Evolutionary conservation across 202 grass and related monocot species (phyloP).

Genomic region (Eragrostis tef): DNA sequence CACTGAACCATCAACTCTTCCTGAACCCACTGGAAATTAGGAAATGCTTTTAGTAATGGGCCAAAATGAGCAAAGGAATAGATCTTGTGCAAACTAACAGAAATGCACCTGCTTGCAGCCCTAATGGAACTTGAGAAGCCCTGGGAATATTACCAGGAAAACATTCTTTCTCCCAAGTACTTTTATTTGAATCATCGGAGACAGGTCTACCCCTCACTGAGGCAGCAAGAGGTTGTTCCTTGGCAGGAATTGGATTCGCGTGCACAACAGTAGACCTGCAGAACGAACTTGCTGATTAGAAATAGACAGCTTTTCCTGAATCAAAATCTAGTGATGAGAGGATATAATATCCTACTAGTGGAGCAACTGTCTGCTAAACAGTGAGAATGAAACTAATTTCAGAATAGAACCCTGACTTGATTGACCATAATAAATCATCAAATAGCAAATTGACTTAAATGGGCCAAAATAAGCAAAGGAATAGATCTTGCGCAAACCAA

Average conservation of each 20-base stretch:
- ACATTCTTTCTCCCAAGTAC: constrained; percentile 43
- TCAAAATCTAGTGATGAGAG: background rate
- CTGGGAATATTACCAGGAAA: constrained; percentile 44
- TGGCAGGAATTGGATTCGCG: constrained; percentile 70
- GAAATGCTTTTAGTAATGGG: constrained; percentile 32
- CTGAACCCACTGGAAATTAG: constrained; percentile 48
- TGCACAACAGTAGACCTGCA: constrained; percentile 86
- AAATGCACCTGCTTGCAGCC: constrained; percentile 63
- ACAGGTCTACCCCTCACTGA: constrained; percentile 50
- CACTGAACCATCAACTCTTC: constrained; percentile 61
- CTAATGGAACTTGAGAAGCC: constrained; percentile 53
- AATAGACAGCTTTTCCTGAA: background rate
- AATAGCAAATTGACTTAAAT: background rate
- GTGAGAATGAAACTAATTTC: background rate
- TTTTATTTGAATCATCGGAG: constrained; percentile 45
- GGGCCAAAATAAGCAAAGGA: background rate
- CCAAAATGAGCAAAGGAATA: background rate
- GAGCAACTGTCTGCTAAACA: background rate
- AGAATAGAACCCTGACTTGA: constrained; percentile 14
- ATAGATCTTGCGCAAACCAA: background rate
- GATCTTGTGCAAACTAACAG: background rate
- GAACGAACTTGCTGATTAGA: constrained; percentile 35
- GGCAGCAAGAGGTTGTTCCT: constrained; percentile 56
- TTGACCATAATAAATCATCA: background rate
- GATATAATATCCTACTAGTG: constrained; percentile 12